Evolutionary conservation across 2,329 filamentous ascomycete genomes (phyloP).

Genomic region (Magnaporthiopsis poae): DNA sequence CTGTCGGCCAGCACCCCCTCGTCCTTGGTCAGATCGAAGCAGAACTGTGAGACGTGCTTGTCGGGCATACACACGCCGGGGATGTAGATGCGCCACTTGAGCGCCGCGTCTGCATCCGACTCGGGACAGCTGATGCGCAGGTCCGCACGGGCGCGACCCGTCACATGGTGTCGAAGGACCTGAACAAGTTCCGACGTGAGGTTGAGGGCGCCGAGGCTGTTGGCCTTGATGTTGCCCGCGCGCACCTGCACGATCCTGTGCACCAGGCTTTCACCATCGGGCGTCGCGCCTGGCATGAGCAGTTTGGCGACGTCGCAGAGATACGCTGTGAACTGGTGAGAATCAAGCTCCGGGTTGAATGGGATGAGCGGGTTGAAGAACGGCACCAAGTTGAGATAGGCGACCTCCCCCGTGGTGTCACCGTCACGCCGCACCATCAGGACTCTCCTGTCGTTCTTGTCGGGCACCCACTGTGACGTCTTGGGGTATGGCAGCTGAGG

Average conservation of each 20-base stretch:
- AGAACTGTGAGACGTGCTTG: background rate
- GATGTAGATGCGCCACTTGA: background rate
- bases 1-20: background rate
- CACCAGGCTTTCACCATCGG: background rate
- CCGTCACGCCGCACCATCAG: background rate
- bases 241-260: background rate
- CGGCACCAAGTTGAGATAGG: conserved; percentile 4
- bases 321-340: background rate
- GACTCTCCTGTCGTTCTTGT: background rate
- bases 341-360: background rate
- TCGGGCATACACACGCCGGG: background rate
- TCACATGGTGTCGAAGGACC: background rate
- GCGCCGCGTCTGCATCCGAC: background rate
- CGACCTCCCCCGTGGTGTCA: background rate
- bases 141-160: background rate
- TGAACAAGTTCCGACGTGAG: background rate
- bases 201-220: conserved; percentile 3
- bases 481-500: background rate
- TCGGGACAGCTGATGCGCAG: background rate
- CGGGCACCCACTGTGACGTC: background rate
- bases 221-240: background rate
- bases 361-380: background rate
- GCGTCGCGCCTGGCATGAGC: background rate
- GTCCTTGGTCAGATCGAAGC: background rate
- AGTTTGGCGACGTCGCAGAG: background rate